These are phyloP conservation scores for Salix suchowensis DNA, from an alignment of 345 rosid genomes.

Conservation along the genomic window DNA sequence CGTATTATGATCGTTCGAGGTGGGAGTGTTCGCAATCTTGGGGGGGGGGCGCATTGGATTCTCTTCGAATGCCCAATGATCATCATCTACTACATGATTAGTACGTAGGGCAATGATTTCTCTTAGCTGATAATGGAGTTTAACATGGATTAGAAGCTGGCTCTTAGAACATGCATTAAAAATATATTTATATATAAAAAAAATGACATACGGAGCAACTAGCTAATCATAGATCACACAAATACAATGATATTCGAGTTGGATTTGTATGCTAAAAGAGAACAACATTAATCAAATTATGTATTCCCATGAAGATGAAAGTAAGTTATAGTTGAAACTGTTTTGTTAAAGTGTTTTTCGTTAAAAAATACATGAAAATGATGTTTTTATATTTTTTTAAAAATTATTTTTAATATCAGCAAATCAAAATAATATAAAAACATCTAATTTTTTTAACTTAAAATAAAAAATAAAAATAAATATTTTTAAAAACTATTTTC, in stretches of 20 bases:
- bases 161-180: neutral
- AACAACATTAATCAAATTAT: neutral
- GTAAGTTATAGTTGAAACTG: no score
- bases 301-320: neutral
- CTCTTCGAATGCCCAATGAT: slow-evolving; percentile 14
- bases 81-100: neutral
- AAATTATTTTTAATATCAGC: no score
- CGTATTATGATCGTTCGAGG: slow-evolving; percentile 19
- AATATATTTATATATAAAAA: neutral
- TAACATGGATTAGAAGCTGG: neutral
- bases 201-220: neutral
- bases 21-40: slow-evolving; percentile 10
- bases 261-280: slow-evolving; percentile 6
- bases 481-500: no score
- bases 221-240: slow-evolving; percentile 6
- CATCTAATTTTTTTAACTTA: no score
- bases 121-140: slow-evolving; percentile 15
- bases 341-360: no score
- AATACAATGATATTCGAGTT: slow-evolving; percentile 16
- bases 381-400: no score
- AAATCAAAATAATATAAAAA: no score
- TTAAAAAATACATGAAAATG: no score
- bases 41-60: slow-evolving; percentile 29
- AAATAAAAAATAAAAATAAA: no score
- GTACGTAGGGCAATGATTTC: neutral